Conservation (phyloP, 73 alveolate genomes). For the Breviolum minutum region DNA sequence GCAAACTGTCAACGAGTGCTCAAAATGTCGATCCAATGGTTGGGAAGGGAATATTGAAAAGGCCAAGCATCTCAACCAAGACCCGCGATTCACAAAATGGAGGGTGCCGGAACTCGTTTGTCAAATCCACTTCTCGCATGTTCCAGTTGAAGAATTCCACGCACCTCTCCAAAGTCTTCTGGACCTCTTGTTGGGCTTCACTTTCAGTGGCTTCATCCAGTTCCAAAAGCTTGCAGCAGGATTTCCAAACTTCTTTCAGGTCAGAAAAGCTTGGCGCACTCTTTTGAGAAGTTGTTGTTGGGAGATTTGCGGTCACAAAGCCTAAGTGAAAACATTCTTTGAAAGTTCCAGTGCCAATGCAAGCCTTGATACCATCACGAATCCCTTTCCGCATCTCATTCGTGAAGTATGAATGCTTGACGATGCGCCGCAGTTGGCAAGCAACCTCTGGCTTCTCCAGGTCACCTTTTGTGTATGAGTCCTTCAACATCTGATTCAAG, state of each 20-base stretch:
- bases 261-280: background rate
- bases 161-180: background rate
- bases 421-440: conserved; percentile 4
- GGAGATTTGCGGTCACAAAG: background rate
- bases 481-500: background rate
- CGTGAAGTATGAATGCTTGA: background rate
- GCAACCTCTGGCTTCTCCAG: background rate
- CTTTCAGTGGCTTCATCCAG: background rate
- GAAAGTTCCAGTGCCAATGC: background rate
- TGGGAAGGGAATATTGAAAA: too few relatives aligned
- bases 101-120: background rate
- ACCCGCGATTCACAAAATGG: background rate
- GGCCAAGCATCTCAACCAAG: background rate
- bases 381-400: background rate
- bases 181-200: background rate
- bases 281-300: background rate
- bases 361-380: background rate
- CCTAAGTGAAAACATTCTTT: conserved; percentile 1
- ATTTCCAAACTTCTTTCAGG: background rate
- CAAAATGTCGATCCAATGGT: too few relatives aligned
- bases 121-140: background rate
- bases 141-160: background rate
- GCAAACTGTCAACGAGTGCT: too few relatives aligned
- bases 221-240: background rate
- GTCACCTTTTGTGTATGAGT: background rate